phyloP scores from a whole-genome alignment of 352 stramenopile genomes.

The Phytophthora multivora region DNA sequence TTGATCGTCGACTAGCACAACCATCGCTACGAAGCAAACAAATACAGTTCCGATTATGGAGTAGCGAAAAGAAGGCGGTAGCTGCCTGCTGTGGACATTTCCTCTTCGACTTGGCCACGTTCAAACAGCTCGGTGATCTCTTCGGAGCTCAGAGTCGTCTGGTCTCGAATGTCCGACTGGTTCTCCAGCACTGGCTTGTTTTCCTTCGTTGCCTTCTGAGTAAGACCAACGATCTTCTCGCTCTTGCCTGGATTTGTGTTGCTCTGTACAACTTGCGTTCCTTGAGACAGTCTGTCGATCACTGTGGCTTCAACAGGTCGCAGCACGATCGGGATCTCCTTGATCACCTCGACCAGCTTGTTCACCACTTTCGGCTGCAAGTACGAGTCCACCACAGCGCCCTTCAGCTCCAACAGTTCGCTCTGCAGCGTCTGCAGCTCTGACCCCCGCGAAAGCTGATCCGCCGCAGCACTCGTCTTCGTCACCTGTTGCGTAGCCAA shows the following conservation, averaged over 20 bases:
- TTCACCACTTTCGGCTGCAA: conserved; percentile 21
- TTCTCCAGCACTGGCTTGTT: neutral
- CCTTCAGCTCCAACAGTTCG: conserved; percentile 45
- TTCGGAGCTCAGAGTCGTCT: conserved; percentile 26
- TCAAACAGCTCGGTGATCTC: conserved; percentile 30
- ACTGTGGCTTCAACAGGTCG: conserved; percentile 9
- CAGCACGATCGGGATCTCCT: conserved; percentile 24
- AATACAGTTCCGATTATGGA: conserved; percentile 23
- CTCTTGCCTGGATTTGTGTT: neutral
- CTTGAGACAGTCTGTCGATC: conserved; percentile 2
- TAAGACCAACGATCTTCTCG: neutral
- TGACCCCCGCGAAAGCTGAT: conserved; percentile 17
- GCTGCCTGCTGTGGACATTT: conserved; percentile 36
- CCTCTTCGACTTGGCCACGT: conserved; percentile 25
- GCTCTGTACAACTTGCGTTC: neutral
- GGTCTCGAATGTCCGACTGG: conserved; percentile 13
- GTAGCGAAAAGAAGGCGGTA: conserved; percentile 40
- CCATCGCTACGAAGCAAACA: neutral
- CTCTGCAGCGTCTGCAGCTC: conserved; percentile 41
- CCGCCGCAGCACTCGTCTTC: neutral
- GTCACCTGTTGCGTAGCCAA: conserved; percentile 24
- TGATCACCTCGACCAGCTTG: conserved; percentile 16
- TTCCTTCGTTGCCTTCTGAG: neutral
- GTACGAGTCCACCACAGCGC: conserved; percentile 36
- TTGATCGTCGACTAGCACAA: neutral